phyloP scores from a whole-genome alignment of 805 yeast species.

The Hanseniaspora thailandica region DNA sequence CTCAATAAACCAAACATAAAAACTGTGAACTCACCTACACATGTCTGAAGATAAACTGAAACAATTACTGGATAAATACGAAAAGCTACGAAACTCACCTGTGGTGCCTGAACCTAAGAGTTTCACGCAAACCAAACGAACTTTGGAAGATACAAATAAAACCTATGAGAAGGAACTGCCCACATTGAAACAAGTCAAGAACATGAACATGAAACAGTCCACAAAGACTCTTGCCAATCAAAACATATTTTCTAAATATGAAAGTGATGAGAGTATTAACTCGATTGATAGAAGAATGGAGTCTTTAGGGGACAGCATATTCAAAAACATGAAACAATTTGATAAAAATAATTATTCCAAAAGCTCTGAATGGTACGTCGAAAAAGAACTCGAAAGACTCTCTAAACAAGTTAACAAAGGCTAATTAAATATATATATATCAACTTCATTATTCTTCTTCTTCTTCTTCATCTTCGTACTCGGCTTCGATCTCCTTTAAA shows the following conservation, averaged over 20 bases:
- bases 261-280: not conserved
- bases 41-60: not conserved
- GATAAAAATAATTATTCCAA: not conserved
- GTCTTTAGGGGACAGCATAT: not conserved
- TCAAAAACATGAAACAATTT: not conserved
- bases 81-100: not conserved
- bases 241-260: not conserved
- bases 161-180: not conserved
- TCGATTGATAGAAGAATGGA: not conserved
- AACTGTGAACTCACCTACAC: too few species aligned
- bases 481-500: constrained; percentile 34
- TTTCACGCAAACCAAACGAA: not conserved
- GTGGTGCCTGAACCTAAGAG: not conserved
- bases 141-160: not conserved
- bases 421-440: constrained; percentile 20
- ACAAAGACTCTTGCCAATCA: not conserved
- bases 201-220: not conserved
- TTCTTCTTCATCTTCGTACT: constrained; percentile 34
- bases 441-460: too few species aligned
- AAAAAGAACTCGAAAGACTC: not conserved
- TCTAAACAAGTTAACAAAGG: not conserved
- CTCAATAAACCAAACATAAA: not conserved
- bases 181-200: not conserved
- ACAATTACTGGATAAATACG: not conserved
- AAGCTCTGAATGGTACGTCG: not conserved